Evolutionary conservation across 2,329 filamentous ascomycete genomes (phyloP).

Genomic region (Fusarium citri): DNA sequence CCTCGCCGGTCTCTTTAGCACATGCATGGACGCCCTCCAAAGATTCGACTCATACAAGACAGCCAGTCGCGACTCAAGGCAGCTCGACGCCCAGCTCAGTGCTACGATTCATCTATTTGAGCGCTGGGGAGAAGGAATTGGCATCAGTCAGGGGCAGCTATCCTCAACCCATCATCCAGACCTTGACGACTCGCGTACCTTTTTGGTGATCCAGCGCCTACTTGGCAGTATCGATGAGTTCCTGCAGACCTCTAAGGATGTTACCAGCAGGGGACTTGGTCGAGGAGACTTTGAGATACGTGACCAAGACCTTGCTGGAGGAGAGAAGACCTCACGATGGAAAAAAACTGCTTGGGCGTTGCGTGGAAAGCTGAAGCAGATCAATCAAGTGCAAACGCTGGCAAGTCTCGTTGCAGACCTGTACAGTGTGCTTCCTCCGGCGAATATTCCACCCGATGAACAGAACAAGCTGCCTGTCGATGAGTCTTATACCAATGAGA

Average conservation of each 20-base stretch:
- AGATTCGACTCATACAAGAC: neutral
- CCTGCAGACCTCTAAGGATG: rapidly evolving
- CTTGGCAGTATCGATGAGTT: neutral
- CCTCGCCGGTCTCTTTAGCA: neutral
- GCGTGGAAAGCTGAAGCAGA: neutral
- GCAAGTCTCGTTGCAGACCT: neutral
- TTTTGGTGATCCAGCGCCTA: rapidly evolving
- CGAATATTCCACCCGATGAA: rapidly evolving
- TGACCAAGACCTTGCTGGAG: no score
- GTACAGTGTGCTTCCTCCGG: rapidly evolving
- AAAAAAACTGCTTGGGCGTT: neutral
- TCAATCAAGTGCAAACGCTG: neutral
- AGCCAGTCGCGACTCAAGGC: neutral
- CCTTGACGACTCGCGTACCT: neutral
- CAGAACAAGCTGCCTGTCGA: rapidly evolving
- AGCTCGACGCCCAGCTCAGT: neutral
- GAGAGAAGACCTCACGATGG: neutral
- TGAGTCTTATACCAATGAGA: neutral
- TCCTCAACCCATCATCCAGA: neutral
- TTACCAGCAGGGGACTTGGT: rapidly evolving
- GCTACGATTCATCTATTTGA: neutral
- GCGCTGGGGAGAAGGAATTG: neutral
- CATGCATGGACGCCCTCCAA: neutral
- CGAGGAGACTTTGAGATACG: neutral
- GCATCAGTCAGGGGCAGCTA: neutral